Conservation (phyloP, 441 rosid genomes). For the Aquilaria agallochum region DNA sequence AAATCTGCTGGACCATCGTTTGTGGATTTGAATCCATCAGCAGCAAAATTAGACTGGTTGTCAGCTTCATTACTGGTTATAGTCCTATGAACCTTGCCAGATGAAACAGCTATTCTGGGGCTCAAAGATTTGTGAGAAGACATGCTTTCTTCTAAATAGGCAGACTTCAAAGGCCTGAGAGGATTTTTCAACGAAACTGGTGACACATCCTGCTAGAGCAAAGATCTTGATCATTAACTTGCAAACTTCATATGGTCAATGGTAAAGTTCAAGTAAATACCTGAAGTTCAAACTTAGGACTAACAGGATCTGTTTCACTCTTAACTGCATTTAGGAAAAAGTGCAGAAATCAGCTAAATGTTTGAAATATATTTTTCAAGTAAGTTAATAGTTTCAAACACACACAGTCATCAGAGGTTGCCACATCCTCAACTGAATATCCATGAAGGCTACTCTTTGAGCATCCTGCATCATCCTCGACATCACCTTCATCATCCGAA, state of each 20-base stretch:
- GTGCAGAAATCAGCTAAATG: background rate
- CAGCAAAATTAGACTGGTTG: slow-evolving; percentile 32
- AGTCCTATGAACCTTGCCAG: slow-evolving; percentile 34
- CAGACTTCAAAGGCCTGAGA: slow-evolving; percentile 32
- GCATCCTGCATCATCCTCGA: slow-evolving; percentile 33
- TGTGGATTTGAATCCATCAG: slow-evolving; percentile 37
- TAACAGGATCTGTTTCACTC: slow-evolving; percentile 21
- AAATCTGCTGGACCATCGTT: too few species aligned
- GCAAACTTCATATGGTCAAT: slow-evolving; percentile 15
- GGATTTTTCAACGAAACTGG: slow-evolving; percentile 30
- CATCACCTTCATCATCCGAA: slow-evolving; percentile 90
- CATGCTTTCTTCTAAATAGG: slow-evolving; percentile 63
- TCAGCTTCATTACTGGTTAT: slow-evolving; percentile 32
- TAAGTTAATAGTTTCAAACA: slow-evolving; percentile 17
- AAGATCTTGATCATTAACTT: slow-evolving; percentile 12
- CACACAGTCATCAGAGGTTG: slow-evolving; percentile 54
- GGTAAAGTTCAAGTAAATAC: slow-evolving; percentile 22
- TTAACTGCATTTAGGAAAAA: slow-evolving; percentile 33
- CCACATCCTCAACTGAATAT: slow-evolving; percentile 32
- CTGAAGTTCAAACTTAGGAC: slow-evolving; percentile 24
- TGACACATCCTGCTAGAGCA: slow-evolving; percentile 34
- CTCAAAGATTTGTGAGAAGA: slow-evolving; percentile 47
- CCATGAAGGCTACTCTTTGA: slow-evolving; percentile 27
- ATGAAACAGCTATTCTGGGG: slow-evolving; percentile 32
- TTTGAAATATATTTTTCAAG: slow-evolving; percentile 14